phyloP scores from a whole-genome alignment of 306 rosid species.

The Gynostemma pentaphyllum region DNA sequence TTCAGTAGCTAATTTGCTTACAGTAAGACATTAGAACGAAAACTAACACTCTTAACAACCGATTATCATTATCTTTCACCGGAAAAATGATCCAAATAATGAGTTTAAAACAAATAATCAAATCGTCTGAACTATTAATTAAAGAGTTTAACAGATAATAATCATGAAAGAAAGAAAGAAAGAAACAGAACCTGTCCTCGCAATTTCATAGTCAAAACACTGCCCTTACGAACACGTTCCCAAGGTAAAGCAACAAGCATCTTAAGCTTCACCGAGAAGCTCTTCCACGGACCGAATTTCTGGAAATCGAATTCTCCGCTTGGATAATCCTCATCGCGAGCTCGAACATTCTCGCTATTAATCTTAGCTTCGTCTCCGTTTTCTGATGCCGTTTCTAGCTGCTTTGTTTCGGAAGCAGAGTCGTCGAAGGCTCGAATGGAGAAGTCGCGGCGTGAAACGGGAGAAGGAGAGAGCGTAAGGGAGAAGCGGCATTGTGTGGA shows the following conservation, averaged over 20 bases:
- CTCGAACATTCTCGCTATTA: slow-evolving; percentile 12
- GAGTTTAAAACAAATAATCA: background rate
- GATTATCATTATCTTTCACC: background rate
- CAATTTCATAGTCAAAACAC: slow-evolving; percentile 61
- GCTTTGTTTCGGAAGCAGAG: slow-evolving; percentile 13
- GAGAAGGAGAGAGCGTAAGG: background rate
- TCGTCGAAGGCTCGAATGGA: slow-evolving; percentile 44
- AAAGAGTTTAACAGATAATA: too few species aligned
- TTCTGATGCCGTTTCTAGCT: background rate
- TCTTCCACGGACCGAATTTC: slow-evolving; percentile 45
- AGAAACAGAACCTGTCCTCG: slow-evolving; percentile 65
- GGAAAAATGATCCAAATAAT: background rate
- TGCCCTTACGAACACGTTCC: slow-evolving; percentile 69
- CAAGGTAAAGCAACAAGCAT: slow-evolving; percentile 73
- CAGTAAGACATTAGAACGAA: background rate
- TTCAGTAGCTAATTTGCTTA: background rate
- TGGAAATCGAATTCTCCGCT: slow-evolving; percentile 52
- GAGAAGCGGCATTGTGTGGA: slow-evolving; percentile 10
- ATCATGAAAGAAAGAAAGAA: background rate
- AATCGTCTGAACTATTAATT: background rate
- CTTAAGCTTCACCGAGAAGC: slow-evolving; percentile 49
- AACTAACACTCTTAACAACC: background rate
- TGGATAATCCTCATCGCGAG: slow-evolving; percentile 33
- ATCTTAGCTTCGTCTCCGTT: slow-evolving; percentile 10
- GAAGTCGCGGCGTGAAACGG: slow-evolving; percentile 9